These are phyloP conservation scores for Saksenaea vasiformis DNA, from an alignment of 371 early-diverging fungal genomes.

Conservation along the genomic window DNA sequence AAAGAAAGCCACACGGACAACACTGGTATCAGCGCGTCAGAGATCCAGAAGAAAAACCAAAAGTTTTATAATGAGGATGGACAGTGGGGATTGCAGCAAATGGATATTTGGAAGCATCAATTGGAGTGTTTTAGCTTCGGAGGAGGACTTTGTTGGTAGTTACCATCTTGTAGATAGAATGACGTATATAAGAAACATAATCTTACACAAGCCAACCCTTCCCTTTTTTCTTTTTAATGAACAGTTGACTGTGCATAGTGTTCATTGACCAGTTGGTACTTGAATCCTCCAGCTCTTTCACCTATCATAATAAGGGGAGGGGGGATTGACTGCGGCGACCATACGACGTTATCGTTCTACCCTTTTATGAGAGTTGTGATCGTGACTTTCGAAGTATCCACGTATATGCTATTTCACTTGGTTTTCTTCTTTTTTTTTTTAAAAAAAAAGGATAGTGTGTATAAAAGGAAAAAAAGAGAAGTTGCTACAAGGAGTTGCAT, in stretches of 20 bases:
- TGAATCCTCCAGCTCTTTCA: no score
- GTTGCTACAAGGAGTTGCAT: no score
- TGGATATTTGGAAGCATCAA: slow-evolving; percentile 44
- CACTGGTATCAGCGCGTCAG: slow-evolving; percentile 21
- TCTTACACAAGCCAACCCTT: not conserved
- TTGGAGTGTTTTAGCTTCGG: slow-evolving; percentile 40
- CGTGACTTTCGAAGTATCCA: no score
- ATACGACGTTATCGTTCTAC: no score
- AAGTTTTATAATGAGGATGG: slow-evolving; percentile 34
- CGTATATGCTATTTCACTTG: no score
- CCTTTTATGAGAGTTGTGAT: no score
- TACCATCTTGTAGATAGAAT: not conserved
- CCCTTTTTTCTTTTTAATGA: not conserved
- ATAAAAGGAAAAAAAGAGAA: no score
- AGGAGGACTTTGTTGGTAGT: slow-evolving; percentile 41
- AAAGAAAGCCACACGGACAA: slow-evolving; percentile 34
- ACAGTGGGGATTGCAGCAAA: slow-evolving; percentile 38
- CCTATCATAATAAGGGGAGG: no score
- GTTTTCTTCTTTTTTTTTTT: no score
- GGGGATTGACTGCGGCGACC: no score
- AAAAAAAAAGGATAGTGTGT: no score
- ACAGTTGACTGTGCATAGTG: not conserved
- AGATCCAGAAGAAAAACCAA: slow-evolving; percentile 27
- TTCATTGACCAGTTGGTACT: no score
- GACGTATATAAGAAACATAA: not conserved